These are phyloP conservation scores for Capronia americana DNA, from an alignment of 2,329 filamentous ascomycete species.

Conservation along the genomic window DNA sequence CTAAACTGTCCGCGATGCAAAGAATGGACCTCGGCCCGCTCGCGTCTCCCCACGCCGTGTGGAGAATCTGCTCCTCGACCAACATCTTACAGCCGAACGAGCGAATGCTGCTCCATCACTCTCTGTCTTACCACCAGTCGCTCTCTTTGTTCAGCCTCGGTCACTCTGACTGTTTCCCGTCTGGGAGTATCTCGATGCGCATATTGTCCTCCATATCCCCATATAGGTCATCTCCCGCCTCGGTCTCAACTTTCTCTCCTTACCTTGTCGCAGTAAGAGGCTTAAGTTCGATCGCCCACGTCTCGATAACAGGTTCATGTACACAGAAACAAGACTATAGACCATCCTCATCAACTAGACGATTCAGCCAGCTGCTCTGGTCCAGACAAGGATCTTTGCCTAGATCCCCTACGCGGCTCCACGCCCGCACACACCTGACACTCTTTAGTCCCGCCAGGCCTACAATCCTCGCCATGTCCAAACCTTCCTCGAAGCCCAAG, in stretches of 20 bases:
- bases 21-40: background rate
- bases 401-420: background rate
- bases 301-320: background rate
- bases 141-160: constrained; percentile 17
- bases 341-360: background rate
- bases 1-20: background rate
- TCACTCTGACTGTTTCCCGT: constrained; percentile 2
- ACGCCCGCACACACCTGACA: background rate
- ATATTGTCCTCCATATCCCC: background rate
- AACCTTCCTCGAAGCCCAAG: constrained; percentile 47
- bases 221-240: background rate
- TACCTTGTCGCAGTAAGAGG: background rate
- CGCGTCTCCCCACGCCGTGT: background rate
- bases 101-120: constrained; percentile 4
- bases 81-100: constrained; percentile 1
- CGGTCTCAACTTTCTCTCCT: background rate
- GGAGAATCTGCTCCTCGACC: background rate
- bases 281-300: background rate
- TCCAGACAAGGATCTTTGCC: background rate
- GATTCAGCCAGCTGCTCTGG: background rate
- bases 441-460: background rate
- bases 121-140: background rate
- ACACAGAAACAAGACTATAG: background rate
- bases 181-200: constrained; percentile 3
- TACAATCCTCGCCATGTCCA: constrained; percentile 41